Conservation (phyloP, 73 alveolate genomes). For the Tetrahymena elliotti region DNA sequence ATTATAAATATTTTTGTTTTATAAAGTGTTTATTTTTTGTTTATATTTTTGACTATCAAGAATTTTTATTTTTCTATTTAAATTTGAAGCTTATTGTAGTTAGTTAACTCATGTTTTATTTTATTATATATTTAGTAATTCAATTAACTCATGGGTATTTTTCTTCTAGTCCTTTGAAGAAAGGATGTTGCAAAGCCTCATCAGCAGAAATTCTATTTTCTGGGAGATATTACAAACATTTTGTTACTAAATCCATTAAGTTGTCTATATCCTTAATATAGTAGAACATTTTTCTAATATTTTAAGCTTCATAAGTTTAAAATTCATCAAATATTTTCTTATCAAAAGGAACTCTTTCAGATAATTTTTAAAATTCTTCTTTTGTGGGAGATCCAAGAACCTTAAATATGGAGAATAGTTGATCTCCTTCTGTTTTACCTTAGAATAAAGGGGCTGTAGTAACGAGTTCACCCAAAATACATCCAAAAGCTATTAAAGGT, state of each 20-base stretch:
- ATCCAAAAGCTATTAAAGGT: constrained; percentile 39
- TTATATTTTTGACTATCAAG: background rate
- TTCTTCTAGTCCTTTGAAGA: constrained; percentile 25
- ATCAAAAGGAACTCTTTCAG: constrained; percentile 13
- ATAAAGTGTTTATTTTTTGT: background rate
- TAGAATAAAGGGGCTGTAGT: constrained; percentile 58
- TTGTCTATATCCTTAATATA: constrained; percentile 31
- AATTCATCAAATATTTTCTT: constrained; percentile 19
- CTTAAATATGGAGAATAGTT: constrained; percentile 47
- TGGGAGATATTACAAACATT: constrained; percentile 17
- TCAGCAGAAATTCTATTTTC: constrained; percentile 37
- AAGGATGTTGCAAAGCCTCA: constrained; percentile 37
- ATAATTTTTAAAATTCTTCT: constrained; percentile 11
- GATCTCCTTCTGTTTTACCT: constrained; percentile 65
- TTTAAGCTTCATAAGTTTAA: background rate
- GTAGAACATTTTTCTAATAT: constrained; percentile 29
- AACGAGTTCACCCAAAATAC: constrained; percentile 57
- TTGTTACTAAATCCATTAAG: constrained; percentile 17
- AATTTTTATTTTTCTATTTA: too few species aligned
- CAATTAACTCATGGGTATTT: background rate
- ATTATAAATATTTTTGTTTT: background rate
- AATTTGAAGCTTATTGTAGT: background rate
- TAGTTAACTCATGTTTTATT: background rate
- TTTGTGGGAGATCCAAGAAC: constrained; percentile 44
- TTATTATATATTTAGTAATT: background rate